phyloP scores from a whole-genome alignment of 2,329 filamentous ascomycete genomes.

The Colletotrichum coccodes region DNA sequence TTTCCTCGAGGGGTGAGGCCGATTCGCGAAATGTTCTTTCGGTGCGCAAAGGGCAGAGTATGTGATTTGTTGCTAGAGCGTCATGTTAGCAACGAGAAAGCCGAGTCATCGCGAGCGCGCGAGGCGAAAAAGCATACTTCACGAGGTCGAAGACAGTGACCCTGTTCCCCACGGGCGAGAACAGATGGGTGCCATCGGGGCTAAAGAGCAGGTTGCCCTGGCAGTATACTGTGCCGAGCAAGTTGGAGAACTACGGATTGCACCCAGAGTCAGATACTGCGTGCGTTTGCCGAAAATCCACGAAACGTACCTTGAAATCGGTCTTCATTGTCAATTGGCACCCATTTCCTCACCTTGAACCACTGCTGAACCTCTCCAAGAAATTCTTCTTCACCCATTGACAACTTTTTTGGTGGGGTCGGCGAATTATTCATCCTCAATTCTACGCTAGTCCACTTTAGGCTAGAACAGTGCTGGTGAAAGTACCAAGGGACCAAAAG shows the following conservation, averaged over 20 bases:
- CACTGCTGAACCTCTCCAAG: constrained; percentile 21
- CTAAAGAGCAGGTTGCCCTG: constrained; percentile 97
- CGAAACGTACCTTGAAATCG: constrained; percentile 84
- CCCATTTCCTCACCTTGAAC: constrained; percentile 40
- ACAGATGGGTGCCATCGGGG: constrained; percentile 93
- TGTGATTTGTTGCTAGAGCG: constrained; percentile 80
- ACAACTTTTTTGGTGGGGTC: constrained; percentile 42
- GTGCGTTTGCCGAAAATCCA: not conserved
- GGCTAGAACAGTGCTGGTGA: constrained; percentile 6
- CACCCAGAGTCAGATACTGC: not conserved
- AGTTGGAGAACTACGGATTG: constrained; percentile 88
- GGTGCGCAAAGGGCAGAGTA: constrained; percentile 89
- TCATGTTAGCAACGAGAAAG: not conserved
- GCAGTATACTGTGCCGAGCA: constrained; percentile 97
- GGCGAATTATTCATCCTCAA: constrained; percentile 49
- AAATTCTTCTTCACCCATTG: constrained; percentile 40
- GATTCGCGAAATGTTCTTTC: constrained; percentile 90
- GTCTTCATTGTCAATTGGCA: constrained; percentile 85
- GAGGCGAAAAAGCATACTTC: constrained; percentile 69
- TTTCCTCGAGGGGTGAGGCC: constrained; percentile 92
- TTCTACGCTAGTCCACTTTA: not conserved
- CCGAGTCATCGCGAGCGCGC: not conserved
- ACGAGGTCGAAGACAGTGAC: constrained; percentile 97
- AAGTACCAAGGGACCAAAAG: constrained; percentile 25
- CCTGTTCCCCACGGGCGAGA: constrained; percentile 95